These are phyloP conservation scores for Aspergillus coremiiformis DNA, from an alignment of 495 filamentous ascomycete genomes.

Conservation along the genomic window DNA sequence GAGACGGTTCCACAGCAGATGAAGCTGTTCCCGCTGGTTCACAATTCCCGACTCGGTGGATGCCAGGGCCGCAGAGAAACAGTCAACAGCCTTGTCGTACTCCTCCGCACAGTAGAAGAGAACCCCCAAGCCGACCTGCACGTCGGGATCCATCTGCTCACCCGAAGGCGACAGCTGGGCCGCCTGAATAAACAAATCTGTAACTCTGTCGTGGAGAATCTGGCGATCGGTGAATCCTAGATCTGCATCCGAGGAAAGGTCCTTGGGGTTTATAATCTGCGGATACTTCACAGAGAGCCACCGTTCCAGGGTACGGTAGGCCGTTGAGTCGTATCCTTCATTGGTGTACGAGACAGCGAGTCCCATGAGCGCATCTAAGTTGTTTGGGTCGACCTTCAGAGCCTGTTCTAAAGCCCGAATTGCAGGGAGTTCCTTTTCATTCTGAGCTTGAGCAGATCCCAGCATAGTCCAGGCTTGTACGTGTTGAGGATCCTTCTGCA, in stretches of 20 bases:
- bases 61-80: constrained; percentile 84
- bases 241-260: constrained; percentile 62
- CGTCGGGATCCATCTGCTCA: constrained; percentile 90
- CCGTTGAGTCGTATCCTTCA: constrained; percentile 94
- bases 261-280: constrained; percentile 56
- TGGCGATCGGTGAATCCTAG: constrained; percentile 90
- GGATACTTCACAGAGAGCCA: constrained; percentile 95
- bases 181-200: constrained; percentile 80
- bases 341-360: constrained; percentile 98
- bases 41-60: constrained; percentile 68
- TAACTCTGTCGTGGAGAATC: constrained; percentile 82
- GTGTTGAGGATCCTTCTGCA: constrained; percentile 80
- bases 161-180: constrained; percentile 85
- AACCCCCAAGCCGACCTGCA: constrained; percentile 94
- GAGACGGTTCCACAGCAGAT: constrained; percentile 95
- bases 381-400: constrained; percentile 75
- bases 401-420: constrained; percentile 95
- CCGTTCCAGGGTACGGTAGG: constrained; percentile 92
- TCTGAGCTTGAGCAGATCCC: constrained; percentile 88
- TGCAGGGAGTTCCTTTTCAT: constrained; percentile 96
- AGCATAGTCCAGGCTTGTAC: constrained; percentile 89
- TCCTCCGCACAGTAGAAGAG: constrained; percentile 97
- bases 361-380: constrained; percentile 86
- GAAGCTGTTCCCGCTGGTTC: constrained; percentile 70
- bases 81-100: constrained; percentile 98